Evolutionary conservation across 2,329 filamentous ascomycete species (phyloP).

Genomic region (Tolypocladium capitatum): DNA sequence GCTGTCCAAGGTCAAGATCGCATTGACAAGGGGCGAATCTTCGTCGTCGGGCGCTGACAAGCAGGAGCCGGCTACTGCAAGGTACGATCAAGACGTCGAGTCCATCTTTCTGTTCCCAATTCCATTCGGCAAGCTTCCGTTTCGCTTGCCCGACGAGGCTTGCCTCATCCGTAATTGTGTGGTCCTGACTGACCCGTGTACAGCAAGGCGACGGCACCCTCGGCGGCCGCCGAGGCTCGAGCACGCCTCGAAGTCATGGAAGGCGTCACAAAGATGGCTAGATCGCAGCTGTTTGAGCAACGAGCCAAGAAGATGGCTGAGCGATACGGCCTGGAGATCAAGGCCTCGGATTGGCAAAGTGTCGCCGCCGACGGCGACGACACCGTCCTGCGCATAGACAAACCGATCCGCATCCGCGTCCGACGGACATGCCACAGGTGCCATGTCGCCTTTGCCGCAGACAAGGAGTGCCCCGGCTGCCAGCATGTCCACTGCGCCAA

Average conservation of each 20-base stretch:
- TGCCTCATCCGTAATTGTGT: background rate
- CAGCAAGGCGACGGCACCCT: background rate
- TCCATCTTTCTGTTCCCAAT: background rate
- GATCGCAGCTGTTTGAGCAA: conserved; percentile 40
- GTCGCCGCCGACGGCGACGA: conserved; percentile 34
- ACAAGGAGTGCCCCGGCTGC: conserved; percentile 64
- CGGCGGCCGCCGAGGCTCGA: conserved; percentile 13
- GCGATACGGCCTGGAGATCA: conserved; percentile 41
- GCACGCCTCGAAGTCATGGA: conserved; percentile 16
- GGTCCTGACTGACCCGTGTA: background rate
- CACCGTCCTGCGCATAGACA: conserved; percentile 52
- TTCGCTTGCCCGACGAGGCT: background rate
- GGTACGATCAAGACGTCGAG: background rate
- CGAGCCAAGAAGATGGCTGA: conserved; percentile 42
- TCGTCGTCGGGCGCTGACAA: conserved; percentile 7
- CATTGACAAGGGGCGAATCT: conserved; percentile 30
- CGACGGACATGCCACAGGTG: conserved; percentile 74
- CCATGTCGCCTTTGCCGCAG: conserved; percentile 56
- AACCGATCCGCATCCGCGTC: conserved; percentile 65
- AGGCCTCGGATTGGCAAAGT: conserved; percentile 38
- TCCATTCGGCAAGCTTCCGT: background rate
- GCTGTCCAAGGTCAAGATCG: conserved; percentile 35
- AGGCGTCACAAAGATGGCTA: conserved; percentile 28
- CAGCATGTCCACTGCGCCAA: conserved; percentile 69
- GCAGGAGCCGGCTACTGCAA: background rate